Evolutionary conservation across 2,329 filamentous ascomycete genomes (phyloP).

Genomic region (Clarireedia sp.): DNA sequence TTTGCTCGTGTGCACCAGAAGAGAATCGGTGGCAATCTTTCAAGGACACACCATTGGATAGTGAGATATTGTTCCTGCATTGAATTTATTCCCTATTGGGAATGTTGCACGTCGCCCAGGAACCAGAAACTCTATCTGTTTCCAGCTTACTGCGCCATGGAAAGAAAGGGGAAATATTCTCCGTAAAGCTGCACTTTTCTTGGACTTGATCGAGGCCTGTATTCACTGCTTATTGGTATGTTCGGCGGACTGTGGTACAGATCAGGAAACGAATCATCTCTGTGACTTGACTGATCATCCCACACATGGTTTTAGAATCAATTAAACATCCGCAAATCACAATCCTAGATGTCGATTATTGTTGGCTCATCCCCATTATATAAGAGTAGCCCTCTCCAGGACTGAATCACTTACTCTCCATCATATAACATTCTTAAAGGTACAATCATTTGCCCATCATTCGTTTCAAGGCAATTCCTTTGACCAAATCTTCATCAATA

Average conservation of each 20-base stretch:
- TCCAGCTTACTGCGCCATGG: too few relatives aligned
- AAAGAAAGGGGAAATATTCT: not conserved
- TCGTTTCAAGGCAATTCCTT: slow-evolving; percentile 8
- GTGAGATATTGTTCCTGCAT: too few relatives aligned
- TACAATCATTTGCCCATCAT: slow-evolving; percentile 2
- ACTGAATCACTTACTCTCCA: not conserved
- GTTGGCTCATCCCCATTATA: not conserved
- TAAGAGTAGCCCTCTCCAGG: not conserved
- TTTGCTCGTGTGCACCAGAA: too few relatives aligned
- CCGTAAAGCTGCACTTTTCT: not conserved
- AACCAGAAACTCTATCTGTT: too few relatives aligned
- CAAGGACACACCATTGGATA: too few relatives aligned
- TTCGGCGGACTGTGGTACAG: not conserved
- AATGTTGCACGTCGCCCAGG: too few relatives aligned
- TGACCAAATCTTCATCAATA: not conserved
- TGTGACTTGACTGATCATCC: not conserved
- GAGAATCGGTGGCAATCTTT: too few relatives aligned
- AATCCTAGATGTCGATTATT: not conserved
- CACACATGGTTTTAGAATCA: not conserved
- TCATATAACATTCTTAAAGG: not conserved
- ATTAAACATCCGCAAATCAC: not conserved
- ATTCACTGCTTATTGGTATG: not conserved
- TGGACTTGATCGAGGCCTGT: not conserved
- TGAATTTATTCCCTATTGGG: too few relatives aligned
- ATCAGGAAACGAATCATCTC: not conserved